Evolutionary conservation across 768 basidiomycete genomes (phyloP).

Genomic region (Mycena olivaceomarginata): DNA sequence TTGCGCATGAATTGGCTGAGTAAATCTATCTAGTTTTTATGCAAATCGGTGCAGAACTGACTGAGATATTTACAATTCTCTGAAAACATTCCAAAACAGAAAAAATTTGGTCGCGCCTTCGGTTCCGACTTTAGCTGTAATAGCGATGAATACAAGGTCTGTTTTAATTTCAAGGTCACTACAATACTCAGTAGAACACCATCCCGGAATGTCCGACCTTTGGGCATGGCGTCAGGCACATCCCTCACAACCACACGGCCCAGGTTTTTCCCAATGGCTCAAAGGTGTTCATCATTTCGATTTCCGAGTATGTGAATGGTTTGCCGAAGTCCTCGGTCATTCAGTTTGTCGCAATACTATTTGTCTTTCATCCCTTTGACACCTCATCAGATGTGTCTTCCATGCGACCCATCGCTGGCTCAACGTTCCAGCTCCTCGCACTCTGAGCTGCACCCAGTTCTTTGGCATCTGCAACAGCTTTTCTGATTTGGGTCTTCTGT

Average conservation of each 20-base stretch:
- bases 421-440: constrained; percentile 17
- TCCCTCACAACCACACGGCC: neutral
- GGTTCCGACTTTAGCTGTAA: too few species aligned
- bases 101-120: too few species aligned
- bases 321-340: neutral
- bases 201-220: too few species aligned
- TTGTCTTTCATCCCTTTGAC: neutral
- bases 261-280: neutral
- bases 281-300: neutral
- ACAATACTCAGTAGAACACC: too few species aligned
- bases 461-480: constrained; percentile 2
- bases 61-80: too few species aligned
- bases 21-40: too few species aligned
- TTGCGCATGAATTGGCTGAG: too few species aligned
- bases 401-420: constrained; percentile 9
- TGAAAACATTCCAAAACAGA: too few species aligned
- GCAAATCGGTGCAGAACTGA: too few species aligned
- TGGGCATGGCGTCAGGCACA: too few species aligned
- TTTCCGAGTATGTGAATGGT: neutral
- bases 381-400: constrained; percentile 7
- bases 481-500: neutral
- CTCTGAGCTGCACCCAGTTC: neutral
- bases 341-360: neutral
- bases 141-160: too few species aligned
- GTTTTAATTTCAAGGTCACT: too few species aligned